Evolutionary conservation across 192 early-diverging fungal species (phyloP), one percentile per base, ranked within the genome.

Genomic region (Coemansia interrupta): DNA sequence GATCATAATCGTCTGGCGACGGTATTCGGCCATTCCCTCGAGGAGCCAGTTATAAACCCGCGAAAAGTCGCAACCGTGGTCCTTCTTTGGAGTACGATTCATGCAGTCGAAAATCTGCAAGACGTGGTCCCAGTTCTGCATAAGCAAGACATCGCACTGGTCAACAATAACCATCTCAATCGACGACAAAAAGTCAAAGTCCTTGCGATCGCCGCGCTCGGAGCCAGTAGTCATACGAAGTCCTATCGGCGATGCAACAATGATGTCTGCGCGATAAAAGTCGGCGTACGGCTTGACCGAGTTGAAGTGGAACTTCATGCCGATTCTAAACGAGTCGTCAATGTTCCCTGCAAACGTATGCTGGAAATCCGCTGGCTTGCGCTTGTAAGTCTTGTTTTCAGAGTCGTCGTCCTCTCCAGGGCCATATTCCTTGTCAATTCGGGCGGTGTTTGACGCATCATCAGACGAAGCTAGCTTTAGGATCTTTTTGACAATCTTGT

Each of bases 51-150:
- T 83, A 44, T 88, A 85, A 36, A 95, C 84, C 17, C 96, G 83
- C 2, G 94, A 95, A 80, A 99, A 97, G 66, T 99, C 94, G 69
- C 92, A 95, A 23, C 87, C 94, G 52, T 95, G 94, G n/a, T 89
- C 74, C 61, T 90, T 82, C 59, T 92, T 94, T 3, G 97, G 95
- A 12, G 89, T 95, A 39, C 82, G 54, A 65, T 99, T 97, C 70
- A 96, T 56, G 58, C 92, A 82, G 13, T 89, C 73, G 57, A 95
- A 90, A 5, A 96, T 70, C 53, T 90, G 87, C 82, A 83, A 66
- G 36, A 96, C 76, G 60, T 99, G 94, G 58, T 99, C 95, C 95
- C 95, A 99, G 82, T 97, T 99, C 64, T 99, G 97, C 95, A 96
- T 97, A 60, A 94, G 65, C 58, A 97, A 75, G 42, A 88, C 80